Evolutionary conservation across 148 eudicot genomes (phyloP), one percentile per base, ranked within the genome.

Genomic region (Rhododendron ferrugineum): DNA sequence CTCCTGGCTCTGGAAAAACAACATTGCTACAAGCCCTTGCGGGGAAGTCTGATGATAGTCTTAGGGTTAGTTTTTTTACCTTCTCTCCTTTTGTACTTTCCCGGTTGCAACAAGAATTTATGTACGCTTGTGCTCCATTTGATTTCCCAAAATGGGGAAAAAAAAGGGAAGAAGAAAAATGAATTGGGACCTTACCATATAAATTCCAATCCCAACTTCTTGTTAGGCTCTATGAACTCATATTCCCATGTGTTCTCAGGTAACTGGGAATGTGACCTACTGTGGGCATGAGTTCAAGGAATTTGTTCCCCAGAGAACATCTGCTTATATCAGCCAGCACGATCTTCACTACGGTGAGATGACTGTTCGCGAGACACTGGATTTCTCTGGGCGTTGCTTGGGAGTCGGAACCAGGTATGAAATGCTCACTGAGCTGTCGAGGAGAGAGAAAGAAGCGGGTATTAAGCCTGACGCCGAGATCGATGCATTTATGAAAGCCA

Each of bases 1-100:
- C 89, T 40, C 91, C 91, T 28, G 91, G 89, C 58, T 78, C 91
- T 8, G 91, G 91, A 1, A 89, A 89, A 85, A 89, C 89, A 15
- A 89, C 89, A 11, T 72, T 89, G 86, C 72, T 89, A 23, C 85
- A 80, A 81, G 89, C 91, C 36, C 85, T 89, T n/a, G 86, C 88
- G 6, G 91, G 87, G 79, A 87, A 85, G 32, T 54, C 76, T 50
- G 89, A 86, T 83, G 77, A 85, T 62, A 86, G 84, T 87, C 81
- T 89, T 34, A 87, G 75, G 82, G 91, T 87, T 26, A 26, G 81
- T 81, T 3, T 66, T 28, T 30, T 70, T 26, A 64, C n/a, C 70
- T 13, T 46, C 6, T n/a, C 30, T 64, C 32, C 32, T n/a, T 64
- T 11, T 26, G n/a, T 64, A 64, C 72, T 64, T 64, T 64, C 14